Base-by-base conservation (phyloP, 2,329 filamentous ascomycete genomes). In the Paecilomyces fulvus region DNA sequence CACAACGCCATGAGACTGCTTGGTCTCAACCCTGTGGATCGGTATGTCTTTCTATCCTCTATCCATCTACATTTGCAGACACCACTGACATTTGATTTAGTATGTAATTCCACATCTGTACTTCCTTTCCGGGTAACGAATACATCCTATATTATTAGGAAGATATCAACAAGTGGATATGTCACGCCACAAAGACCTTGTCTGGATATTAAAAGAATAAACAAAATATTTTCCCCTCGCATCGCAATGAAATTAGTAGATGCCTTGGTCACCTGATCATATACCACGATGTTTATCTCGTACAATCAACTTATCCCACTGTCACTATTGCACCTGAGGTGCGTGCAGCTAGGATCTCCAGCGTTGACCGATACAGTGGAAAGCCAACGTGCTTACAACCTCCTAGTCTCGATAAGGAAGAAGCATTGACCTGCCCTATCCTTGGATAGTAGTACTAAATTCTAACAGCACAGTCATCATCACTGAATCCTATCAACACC, bases 1-100 rank as follows among this genome's bases (percentile, higher is more conserved):
- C 75, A 79, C 67, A 87, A 86, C 70, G 85, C 84, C 30, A 87
- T 88, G 84, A 76, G 77, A 64, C 68, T 87, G 55, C 70, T 88
- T 56, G 85, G 85, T 31, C 70, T 87, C 62, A 81, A 77, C 73
- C 89, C 89, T 21, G 82, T 86, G 52, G 75, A 84, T 71, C 77
- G 83, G 74, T 77, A 66, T 58, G 68, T 68, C 25, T 3, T 28
- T 46, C 14, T 30, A 20, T 20, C 23, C 17, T 3, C 30, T 20
- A 4, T 33, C 25, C 6, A 43, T 43, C 14, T 17, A 43, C 6
- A 9, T 43, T 43, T 17, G n/a, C 6, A 5, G 3, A 14, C 23
- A 28, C 20, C 20, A 20, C 23, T 25, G 49, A 49, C 28, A 20
- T 49, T 20, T 3, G 25, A 8, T 49, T 17, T 55, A 55, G 53